phyloP scores from a whole-genome alignment of 2,329 filamentous ascomycete species.

The Meredithiella fracta region DNA sequence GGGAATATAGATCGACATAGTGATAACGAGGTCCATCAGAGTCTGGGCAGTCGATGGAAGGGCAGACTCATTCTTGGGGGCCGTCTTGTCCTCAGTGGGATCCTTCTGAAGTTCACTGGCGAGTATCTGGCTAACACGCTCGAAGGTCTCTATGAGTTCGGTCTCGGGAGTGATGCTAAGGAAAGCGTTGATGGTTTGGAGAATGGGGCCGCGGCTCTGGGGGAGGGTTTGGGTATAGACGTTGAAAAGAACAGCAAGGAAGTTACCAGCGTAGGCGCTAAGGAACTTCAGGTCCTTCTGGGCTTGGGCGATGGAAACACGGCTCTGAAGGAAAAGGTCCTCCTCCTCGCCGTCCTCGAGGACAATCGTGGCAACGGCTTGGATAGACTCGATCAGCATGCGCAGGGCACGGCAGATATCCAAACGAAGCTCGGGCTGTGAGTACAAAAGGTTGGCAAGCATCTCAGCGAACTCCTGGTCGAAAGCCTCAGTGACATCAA shows the following conservation, averaged over 20 bases:
- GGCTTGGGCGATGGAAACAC: conserved; percentile 60
- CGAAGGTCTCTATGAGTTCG: conserved; percentile 77
- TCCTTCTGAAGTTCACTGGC: conserved; percentile 47
- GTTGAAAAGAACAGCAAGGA: conserved; percentile 95
- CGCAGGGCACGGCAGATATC: conserved; percentile 79
- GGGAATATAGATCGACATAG: conserved; percentile 85
- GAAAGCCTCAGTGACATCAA: conserved; percentile 62
- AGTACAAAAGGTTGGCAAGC: conserved; percentile 79
- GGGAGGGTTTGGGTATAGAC: conserved; percentile 94
- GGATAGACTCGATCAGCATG: conserved; percentile 79
- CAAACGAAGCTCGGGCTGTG: conserved; percentile 71
- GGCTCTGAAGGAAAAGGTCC: conserved; percentile 58
- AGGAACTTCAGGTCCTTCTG: conserved; percentile 70
- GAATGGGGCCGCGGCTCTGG: conserved; percentile 74
- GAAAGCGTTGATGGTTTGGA: conserved; percentile 90
- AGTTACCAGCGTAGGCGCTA: conserved; percentile 63
- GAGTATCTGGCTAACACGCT: conserved; percentile 71
- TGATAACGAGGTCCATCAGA: conserved; percentile 90
- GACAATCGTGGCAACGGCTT: conserved; percentile 57
- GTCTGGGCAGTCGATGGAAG: conserved; percentile 91
- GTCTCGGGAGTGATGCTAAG: conserved; percentile 66
- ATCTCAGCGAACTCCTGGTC: conserved; percentile 82
- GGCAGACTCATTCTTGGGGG: conserved; percentile 38
- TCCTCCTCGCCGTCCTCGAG: conserved; percentile 45
- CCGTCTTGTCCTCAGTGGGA: conserved; percentile 48